Evolutionary conservation across 768 basidiomycete genomes (phyloP).

Genomic region (Lactarius psammicola): DNA sequence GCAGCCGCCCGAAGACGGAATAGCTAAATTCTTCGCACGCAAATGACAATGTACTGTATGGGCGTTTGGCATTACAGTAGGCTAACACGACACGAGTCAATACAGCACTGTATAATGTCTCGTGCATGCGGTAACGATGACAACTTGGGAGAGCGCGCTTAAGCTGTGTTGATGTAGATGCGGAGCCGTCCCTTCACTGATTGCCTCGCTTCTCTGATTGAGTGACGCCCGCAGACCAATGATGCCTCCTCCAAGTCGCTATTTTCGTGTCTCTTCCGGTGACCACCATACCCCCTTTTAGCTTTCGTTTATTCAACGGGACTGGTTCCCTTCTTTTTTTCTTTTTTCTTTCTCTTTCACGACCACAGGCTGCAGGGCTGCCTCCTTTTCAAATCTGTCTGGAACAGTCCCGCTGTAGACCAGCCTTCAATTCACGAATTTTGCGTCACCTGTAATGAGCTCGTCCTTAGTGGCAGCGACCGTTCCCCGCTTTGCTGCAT

Average conservation of each 20-base stretch:
- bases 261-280: constrained; percentile 2
- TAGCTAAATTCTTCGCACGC: constrained; percentile 48
- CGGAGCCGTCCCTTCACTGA: not conserved
- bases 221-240: constrained; percentile 4
- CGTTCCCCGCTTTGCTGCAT: constrained; percentile 1
- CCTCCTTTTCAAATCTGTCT: constrained; percentile 33
- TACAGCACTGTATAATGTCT: not conserved
- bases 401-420: constrained; percentile 31
- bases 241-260: not conserved
- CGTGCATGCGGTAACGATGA: constrained; percentile 6
- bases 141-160: not conserved
- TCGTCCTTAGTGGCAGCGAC: not conserved
- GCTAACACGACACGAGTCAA: not conserved
- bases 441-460: not conserved
- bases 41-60: constrained; percentile 8
- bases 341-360: constrained; percentile 29
- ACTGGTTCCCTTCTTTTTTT: constrained; percentile 27
- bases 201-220: too few species aligned
- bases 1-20: constrained; percentile 36
- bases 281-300: constrained; percentile 16
- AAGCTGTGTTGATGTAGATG: constrained; percentile 7
- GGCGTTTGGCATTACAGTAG: not conserved
- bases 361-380: constrained; percentile 38
- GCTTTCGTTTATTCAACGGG: constrained; percentile 17
- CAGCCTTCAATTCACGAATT: constrained; percentile 12